Evolutionary conservation across 1,139 yeast species (phyloP), one percentile per base, ranked within the genome.

Genomic region (Blastobotrys aristatus): DNA sequence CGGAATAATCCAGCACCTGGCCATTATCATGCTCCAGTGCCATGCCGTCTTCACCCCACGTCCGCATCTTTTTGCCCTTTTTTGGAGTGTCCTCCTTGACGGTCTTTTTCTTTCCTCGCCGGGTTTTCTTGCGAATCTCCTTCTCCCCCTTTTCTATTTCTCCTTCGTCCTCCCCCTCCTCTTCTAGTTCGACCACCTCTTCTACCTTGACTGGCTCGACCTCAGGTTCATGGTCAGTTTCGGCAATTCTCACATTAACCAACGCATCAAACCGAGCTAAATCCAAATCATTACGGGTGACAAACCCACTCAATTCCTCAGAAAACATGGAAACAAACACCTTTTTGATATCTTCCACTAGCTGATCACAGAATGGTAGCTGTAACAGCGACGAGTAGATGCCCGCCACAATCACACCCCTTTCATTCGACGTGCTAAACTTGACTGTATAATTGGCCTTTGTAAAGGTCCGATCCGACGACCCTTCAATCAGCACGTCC

Each of bases 1-100:
- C 16, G 21, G 35, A 59, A 54, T 77, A 79, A 54, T 80, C 84
- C 35, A 79, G 61, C 2, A 62, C 57, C 18, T 44, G 60, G 6
- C 60, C 61, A 4, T 62, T 63, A 42, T 66, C 70, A 33, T 67
- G 73, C 24, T 75, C 79, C 43, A 70, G 72, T 37, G 69, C 70
- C 46, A 67, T 58, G 10, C 84, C 84, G 57, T 77, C 79, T 0
- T 67, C 70, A 39, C 67, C 72, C 78, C 79, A 74, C 49, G 67
- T 69, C 49, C 79, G 65, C 60, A 59, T 57, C 55, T 72, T 72
- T 48, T 69, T 70, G 5, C 52, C 51, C 7, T 50, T 46, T 37
- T 53, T 40, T 40, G 39, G 14, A 3, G n/a, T 24, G 3, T n/a
- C 17, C 6, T 22, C 40, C 17, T 26, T 31, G 14, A n/a, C 35